Evolutionary conservation across 306 rosid genomes (phyloP).

Genomic region (Pyrus bretschneideri): DNA sequence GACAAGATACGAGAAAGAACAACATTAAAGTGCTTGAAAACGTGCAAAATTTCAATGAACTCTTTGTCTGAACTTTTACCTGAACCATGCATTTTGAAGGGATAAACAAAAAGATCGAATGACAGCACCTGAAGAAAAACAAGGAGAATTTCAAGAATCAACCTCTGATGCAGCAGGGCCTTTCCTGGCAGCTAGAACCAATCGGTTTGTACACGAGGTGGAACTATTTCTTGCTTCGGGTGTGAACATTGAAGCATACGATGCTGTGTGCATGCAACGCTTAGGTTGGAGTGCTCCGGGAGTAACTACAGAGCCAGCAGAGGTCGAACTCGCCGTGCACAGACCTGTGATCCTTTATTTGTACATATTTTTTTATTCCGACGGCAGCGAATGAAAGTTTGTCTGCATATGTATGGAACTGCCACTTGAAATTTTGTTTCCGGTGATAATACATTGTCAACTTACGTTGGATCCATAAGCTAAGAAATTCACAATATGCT

Average conservation of each 20-base stretch:
- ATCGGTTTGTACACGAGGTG: constrained; percentile 58
- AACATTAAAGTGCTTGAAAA: neutral
- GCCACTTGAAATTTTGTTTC: neutral
- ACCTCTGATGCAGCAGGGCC: constrained; percentile 63
- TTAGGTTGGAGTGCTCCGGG: constrained; percentile 67
- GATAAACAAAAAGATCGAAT: constrained; percentile 26
- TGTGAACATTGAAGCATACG: constrained; percentile 77
- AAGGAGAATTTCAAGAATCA: constrained; percentile 43
- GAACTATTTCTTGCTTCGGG: constrained; percentile 87
- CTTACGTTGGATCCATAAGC: neutral
- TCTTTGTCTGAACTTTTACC: neutral
- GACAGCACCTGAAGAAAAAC: constrained; percentile 38
- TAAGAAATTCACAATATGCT: too few relatives aligned
- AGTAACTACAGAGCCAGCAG: constrained; percentile 29
- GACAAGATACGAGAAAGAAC: neutral
- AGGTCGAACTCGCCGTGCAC: constrained; percentile 30
- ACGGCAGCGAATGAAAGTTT: constrained; percentile 29
- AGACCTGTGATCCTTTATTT: constrained; percentile 52
- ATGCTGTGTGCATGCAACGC: constrained; percentile 71
- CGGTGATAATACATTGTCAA: neutral
- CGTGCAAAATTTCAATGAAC: neutral
- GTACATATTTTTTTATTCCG: constrained; percentile 60
- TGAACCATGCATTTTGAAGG: constrained; percentile 21
- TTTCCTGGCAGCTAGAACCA: constrained; percentile 56
- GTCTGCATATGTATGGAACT: neutral